Percentiles rank a stretch among this genome's conserved stretches.
Conservation (phyloP, 1,284 basidiomycete species). For the Calocybe gambosa region DNA sequence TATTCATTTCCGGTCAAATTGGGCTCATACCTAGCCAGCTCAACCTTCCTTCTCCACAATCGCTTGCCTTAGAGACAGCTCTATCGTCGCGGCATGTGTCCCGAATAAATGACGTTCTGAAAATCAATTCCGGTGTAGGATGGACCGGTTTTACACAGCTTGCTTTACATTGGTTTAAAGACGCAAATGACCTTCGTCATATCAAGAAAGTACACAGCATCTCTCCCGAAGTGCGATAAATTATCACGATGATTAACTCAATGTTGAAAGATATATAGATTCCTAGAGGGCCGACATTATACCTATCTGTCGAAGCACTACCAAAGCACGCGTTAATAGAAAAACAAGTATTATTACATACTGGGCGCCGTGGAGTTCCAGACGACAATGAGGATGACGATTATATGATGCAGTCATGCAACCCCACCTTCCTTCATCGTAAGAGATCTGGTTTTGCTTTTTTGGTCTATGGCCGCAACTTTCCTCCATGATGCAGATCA, state of each 20-base stretch:
- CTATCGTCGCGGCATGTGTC: constrained; percentile 79
- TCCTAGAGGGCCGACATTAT: constrained; percentile 45
- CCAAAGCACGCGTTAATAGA: constrained; percentile 74
- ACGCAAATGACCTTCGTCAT: constrained; percentile 32
- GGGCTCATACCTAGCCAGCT: constrained; percentile 79
- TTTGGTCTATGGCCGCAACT: background rate
- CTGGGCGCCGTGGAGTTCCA: constrained; percentile 42
- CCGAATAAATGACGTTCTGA: constrained; percentile 59
- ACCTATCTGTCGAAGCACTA: constrained; percentile 63
- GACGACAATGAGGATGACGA: constrained; percentile 47
- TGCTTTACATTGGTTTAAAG: constrained; percentile 60
- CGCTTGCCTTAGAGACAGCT: constrained; percentile 60
- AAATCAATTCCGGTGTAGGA: constrained; percentile 47
- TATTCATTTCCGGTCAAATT: constrained; percentile 94
- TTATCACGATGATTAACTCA: background rate
- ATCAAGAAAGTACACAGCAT: constrained; percentile 37
- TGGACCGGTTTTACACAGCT: constrained; percentile 61
- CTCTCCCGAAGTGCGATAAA: constrained; percentile 7
- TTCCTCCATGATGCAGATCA: constrained; percentile 3
- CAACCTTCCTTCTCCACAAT: constrained; percentile 55
- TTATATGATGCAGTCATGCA: constrained; percentile 22
- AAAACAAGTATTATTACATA: constrained; percentile 67
- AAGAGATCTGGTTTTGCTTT: background rate
- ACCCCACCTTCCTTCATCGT: constrained; percentile 39
- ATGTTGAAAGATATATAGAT: background rate